These are phyloP conservation scores for Backusella liffmaniae DNA, from an alignment of 192 early-diverging fungal genomes.

Conservation along the genomic window DNA sequence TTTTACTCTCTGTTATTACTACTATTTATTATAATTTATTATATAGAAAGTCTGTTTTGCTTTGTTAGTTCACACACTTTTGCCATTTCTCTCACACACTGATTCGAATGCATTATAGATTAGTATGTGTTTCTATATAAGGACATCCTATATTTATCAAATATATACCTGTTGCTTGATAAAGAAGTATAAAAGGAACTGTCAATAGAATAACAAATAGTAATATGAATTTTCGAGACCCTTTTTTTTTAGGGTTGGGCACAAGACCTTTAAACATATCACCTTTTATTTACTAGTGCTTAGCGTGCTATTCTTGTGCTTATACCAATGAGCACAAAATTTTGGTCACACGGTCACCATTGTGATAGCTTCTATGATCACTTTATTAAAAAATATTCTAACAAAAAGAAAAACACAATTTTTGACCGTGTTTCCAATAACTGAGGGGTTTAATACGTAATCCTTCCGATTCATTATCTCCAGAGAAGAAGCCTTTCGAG, in stretches of 20 bases:
- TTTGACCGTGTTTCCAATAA: not conserved
- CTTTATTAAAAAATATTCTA: not conserved
- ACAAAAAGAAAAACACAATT: not conserved
- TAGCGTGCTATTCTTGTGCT: not conserved
- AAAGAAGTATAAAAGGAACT: not conserved
- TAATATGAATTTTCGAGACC: not conserved
- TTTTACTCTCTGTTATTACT: not conserved
- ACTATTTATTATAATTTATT: not conserved
- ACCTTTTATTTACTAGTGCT: not conserved
- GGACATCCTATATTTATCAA: not conserved
- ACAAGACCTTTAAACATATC: not conserved
- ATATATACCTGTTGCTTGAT: not conserved
- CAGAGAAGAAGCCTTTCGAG: too few species aligned
- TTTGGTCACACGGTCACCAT: not conserved
- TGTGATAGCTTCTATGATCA: not conserved
- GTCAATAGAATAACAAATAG: not conserved
- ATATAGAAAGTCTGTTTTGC: not conserved
- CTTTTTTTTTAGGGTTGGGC: not conserved
- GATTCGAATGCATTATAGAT: not conserved
- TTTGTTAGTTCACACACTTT: constrained; percentile 3
- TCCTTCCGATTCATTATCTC: too few species aligned
- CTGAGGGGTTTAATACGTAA: not conserved
- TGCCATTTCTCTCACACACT: not conserved
- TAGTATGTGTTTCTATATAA: too few species aligned
- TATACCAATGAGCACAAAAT: not conserved